Percentiles rank a stretch among this genome's conserved stretches.
phyloP scores from a whole-genome alignment of 2,329 filamentous ascomycete species.

The Colletotrichum tropicicola region DNA sequence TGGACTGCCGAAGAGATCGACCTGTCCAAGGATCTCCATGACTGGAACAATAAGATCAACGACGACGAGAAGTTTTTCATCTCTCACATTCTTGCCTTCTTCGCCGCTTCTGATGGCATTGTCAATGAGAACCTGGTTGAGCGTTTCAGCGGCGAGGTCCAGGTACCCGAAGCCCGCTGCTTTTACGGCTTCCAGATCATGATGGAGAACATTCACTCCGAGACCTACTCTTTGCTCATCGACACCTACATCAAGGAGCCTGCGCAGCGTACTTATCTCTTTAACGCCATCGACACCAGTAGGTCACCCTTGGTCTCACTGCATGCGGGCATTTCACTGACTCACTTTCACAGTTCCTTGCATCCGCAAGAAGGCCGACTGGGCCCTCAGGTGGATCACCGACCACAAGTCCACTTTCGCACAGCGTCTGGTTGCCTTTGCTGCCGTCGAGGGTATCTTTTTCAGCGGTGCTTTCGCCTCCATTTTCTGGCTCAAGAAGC shows the following conservation, averaged over 20 bases:
- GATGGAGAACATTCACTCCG: constrained; percentile 99
- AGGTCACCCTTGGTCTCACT: constrained; percentile 45
- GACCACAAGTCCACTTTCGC: constrained; percentile 95
- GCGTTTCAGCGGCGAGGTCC: constrained; percentile 96
- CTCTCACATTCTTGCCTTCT: constrained; percentile 98
- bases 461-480: constrained; percentile 98
- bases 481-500: constrained; percentile 99
- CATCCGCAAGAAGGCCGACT: constrained; percentile 98
- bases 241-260: constrained; percentile 99
- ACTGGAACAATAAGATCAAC: constrained; percentile 98
- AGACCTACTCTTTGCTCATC: constrained; percentile 98
- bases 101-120: constrained; percentile 97
- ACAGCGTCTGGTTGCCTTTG: constrained; percentile 94
- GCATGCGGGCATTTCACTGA: constrained; percentile 55
- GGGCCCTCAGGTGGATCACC: constrained; percentile 94
- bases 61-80: constrained; percentile 99
- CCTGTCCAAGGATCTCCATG: constrained; percentile 97
- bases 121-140: constrained; percentile 99
- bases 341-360: constrained; percentile 74
- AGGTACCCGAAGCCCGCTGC: constrained; percentile 97
- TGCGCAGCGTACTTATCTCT: constrained; percentile 91
- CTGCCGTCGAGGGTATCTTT: constrained; percentile 99
- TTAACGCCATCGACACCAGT: constrained; percentile 99
- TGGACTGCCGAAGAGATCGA: constrained; percentile 99
- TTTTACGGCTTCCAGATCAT: constrained; percentile 99